phyloP scores from a whole-genome alignment of 2,329 filamentous ascomycete species.

The Bipolaris victoriae region DNA sequence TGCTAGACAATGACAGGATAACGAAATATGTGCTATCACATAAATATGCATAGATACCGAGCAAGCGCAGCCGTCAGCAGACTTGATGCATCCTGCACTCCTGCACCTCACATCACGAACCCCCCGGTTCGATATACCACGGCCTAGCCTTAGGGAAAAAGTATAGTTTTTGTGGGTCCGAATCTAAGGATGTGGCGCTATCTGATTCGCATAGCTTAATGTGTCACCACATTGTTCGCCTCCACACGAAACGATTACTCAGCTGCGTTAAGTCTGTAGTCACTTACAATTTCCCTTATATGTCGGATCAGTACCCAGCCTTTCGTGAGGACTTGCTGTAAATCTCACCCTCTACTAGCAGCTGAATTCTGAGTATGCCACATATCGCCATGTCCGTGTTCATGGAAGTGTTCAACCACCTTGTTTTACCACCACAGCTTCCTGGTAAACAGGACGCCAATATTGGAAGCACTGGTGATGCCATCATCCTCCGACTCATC shows the following conservation, averaged over 20 bases:
- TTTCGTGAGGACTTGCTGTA: neutral
- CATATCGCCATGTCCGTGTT: conserved; percentile 20
- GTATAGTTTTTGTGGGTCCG: neutral
- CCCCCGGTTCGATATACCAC: neutral
- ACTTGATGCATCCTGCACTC: neutral
- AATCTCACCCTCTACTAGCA: neutral
- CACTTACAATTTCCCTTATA: conserved; percentile 1
- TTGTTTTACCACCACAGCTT: conserved; percentile 44
- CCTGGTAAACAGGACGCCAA: conserved; percentile 39
- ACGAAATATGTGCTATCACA: neutral
- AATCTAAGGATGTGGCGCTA: conserved; percentile 1
- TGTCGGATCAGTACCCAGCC: neutral
- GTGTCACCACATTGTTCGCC: neutral
- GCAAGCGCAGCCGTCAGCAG: neutral
- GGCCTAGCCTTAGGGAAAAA: conserved; percentile 1
- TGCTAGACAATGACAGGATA: neutral
- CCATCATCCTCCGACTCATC: conserved; percentile 35
- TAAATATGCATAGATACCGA: neutral
- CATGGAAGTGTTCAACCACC: conserved; percentile 41
- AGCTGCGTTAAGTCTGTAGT: neutral
- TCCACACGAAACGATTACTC: neutral
- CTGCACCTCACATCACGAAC: neutral
- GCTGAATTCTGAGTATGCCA: neutral
- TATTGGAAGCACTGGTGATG: conserved; percentile 25
- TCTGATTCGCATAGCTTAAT: neutral